Conservation (phyloP, 169 alveolate genomes). For the Eimeria necatrix region DNA sequence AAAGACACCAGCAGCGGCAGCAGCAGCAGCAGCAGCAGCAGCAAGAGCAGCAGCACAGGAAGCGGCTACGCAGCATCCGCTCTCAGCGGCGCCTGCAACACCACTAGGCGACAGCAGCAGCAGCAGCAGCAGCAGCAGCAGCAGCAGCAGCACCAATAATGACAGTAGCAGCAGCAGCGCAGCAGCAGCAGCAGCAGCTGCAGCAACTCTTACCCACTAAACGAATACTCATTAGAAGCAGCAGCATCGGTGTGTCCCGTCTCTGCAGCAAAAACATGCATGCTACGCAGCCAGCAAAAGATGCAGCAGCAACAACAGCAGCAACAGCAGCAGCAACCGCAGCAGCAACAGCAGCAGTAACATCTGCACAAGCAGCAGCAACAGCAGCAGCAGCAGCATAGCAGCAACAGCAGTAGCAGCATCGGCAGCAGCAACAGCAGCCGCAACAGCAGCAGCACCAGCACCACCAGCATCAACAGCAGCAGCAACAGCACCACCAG, state of each 20-base stretch:
- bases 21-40: neutral
- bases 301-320: neutral
- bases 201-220: neutral
- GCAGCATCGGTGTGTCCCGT: neutral
- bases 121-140: neutral
- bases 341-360: neutral
- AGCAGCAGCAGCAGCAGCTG: neutral
- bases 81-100: too few relatives aligned
- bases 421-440: too few relatives aligned
- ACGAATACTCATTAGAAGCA: neutral
- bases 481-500: neutral
- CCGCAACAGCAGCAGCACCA: too few relatives aligned
- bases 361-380: neutral
- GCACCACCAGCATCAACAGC: neutral
- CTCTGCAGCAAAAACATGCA: neutral
- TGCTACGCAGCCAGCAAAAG: neutral
- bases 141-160: neutral
- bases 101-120: slow-evolving; percentile 9
- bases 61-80: too few relatives aligned
- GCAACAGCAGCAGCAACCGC: neutral
- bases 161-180: slow-evolving; percentile 17
- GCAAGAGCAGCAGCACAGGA: too few relatives aligned
- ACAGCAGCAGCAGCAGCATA: neutral
- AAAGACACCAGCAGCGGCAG: neutral
- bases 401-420: too few relatives aligned